Base-by-base conservation (phyloP, 2,329 filamentous ascomycete genomes). In the Aureobasidium sp. region DNA sequence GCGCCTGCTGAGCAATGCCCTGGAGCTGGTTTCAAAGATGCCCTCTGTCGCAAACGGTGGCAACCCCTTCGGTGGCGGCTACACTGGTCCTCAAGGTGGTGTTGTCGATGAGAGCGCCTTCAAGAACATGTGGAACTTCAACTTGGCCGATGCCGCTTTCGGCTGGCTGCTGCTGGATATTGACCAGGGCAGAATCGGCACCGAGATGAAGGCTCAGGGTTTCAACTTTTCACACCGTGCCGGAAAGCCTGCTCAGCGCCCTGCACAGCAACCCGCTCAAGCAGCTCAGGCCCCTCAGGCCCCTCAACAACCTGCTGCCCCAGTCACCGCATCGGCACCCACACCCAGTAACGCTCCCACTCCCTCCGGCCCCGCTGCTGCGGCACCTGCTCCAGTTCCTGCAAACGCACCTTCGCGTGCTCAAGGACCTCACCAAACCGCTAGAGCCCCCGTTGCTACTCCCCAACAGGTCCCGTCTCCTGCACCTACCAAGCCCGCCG, bases 81-180 rank as follows among this genome's bases (percentile, higher is more conserved):
- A 91, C 62, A 89, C 90, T 58, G 92, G 91, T 45, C 90, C 86
- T 62, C 87, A 89, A 66, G 91, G 93, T 59, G 96, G 96, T 38
- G 93, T 97, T 75, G 94, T 99, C 23, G 96, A 99, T 69, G 96
- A 99, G 84, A 98, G 95, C 74, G 96, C 96, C 1, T 99, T 99
- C 88, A 99, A 99, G 85, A 99, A 99, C 79, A 98, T 98, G 96
- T 99, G 96, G 96, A 99, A 99, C 81, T 99, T 99, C 83, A 98
- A 98, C 79, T 82, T 99, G 71, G 96, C 96, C 36, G 96, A 99
- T 83, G 96, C 96, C 64, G 95, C 96, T 25, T 99, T 98, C 78
- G 96, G 96, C 68, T 99, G 94, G 86, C 86, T 99, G 60, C 94
- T 98, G 20, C 82, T 99, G 66, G 96, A 99, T 78, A 91, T 99